Conservation (phyloP, 805 yeast genomes). For the Candida ficus region DNA sequence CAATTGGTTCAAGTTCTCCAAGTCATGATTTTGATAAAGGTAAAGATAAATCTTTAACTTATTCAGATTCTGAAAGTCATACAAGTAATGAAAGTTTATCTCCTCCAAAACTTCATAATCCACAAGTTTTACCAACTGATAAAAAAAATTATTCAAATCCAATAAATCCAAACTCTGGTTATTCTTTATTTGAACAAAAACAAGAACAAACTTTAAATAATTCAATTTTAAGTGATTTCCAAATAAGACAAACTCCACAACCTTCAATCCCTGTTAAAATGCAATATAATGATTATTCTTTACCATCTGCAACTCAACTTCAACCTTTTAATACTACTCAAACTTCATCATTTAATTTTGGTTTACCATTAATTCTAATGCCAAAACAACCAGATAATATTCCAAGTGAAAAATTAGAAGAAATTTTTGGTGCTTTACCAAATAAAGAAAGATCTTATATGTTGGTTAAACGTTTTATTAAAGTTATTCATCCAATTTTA, state of each 20-base stretch:
- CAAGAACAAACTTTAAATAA: conserved; percentile 10
- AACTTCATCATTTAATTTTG: conserved; percentile 16
- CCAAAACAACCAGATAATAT: conserved; percentile 21
- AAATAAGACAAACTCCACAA: conserved; percentile 20
- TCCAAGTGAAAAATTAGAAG: conserved; percentile 24
- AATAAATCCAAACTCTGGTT: neutral
- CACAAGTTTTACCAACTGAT: conserved; percentile 23
- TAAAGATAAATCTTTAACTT: conserved; percentile 18
- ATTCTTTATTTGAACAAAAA: conserved; percentile 4
- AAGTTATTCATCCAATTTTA: conserved; percentile 50
- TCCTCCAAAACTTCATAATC: conserved; percentile 24
- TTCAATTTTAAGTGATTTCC: conserved; percentile 19
- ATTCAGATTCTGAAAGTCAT: conserved; percentile 23
- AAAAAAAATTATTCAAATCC: conserved; percentile 6
- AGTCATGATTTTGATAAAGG: conserved; percentile 14
- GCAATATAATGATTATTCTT: conserved; percentile 10
- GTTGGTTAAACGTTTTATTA: conserved; percentile 42
- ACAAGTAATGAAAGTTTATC: conserved; percentile 23
- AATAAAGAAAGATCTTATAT: conserved; percentile 40
- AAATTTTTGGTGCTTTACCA: conserved; percentile 42
- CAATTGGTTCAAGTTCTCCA: conserved; percentile 4
- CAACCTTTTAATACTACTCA: conserved; percentile 13
- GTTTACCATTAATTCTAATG: conserved; percentile 22
- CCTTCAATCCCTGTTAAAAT: conserved; percentile 12
- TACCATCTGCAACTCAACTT: conserved; percentile 10